Evolutionary conservation across 2,329 filamentous ascomycete species (phyloP), one percentile per base, ranked within the genome.

Genomic region (Diplocarpon rosae): DNA sequence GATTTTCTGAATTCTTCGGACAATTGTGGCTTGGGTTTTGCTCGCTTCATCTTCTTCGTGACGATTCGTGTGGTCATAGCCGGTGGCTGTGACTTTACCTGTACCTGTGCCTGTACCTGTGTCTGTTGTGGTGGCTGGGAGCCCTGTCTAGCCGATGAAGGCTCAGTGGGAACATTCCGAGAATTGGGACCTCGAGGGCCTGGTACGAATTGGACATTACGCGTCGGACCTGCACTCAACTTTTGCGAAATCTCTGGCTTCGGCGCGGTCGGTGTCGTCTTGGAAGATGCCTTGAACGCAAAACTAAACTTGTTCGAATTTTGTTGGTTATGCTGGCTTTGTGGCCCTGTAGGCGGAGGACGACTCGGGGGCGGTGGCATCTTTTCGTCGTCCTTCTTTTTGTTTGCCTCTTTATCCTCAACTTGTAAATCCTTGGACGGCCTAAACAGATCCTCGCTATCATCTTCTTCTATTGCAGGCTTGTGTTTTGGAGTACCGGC

Each of bases 291-390:
- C 62, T 95, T 95, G 64, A 96, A 87, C 1, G 88, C 87, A 62
- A 96, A 96, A 62, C 87, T 93, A 59, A 95, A 93, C 65, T 90
- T 92, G 36, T 78, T 78, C 39, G 61, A 60, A 41, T 56, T 58
- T 43, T 61, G 39, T 35, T 58, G 20, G 7, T 24, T 24, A 4
- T 24, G 20, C 20, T 24, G 58, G 31, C 47, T 57, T 43, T 68
- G 66, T 1, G 66, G 63, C 13, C 63, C 62, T 3, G 67, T 65
- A 29, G 71, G 67, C 11, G 66, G 61, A n/a, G 58, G 68, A 46
- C 75, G 73, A 45, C 64, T 69, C 10, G 76, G 70, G 15, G 73
- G 73, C 15, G 73, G 73, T 27, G 72, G 71, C 65, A 76, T 75
- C 43, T 70, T 67, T 45, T 74, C 70, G 16, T 65, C 60, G 38